Evolutionary conservation across 257 asterid species (phyloP).

Genomic region (Scutellaria minor): DNA sequence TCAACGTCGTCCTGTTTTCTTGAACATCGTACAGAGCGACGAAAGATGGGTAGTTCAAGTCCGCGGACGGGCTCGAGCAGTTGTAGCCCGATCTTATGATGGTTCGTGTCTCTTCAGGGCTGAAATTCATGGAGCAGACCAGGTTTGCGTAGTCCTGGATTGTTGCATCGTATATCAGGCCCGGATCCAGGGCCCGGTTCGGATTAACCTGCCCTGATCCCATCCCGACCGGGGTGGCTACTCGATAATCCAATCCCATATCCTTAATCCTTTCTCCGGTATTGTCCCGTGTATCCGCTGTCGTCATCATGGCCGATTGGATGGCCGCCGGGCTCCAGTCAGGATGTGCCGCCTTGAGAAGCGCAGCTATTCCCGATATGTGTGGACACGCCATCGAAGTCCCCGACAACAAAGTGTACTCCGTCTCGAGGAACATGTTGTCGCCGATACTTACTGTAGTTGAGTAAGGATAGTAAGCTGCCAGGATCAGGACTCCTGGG

Average conservation of each 20-base stretch:
- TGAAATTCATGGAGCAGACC: slow-evolving; percentile 47
- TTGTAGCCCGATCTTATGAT: slow-evolving; percentile 42
- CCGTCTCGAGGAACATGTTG: slow-evolving; percentile 31
- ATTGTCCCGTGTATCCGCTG: slow-evolving; percentile 41
- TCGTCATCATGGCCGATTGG: slow-evolving; percentile 51
- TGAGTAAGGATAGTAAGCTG: slow-evolving; percentile 35
- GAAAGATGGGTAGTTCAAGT: slow-evolving; percentile 51
- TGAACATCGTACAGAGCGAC: slow-evolving; percentile 30
- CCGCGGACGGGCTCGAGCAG: slow-evolving; percentile 44
- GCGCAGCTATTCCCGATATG: slow-evolving; percentile 49
- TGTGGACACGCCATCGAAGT: slow-evolving; percentile 61
- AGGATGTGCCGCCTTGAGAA: slow-evolving; percentile 45
- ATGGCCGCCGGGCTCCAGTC: slow-evolving; percentile 57
- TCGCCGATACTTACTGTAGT: slow-evolving; percentile 23
- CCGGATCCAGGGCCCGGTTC: slow-evolving; percentile 51
- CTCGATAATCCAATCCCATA: slow-evolving; percentile 8
- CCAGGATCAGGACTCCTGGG: slow-evolving; percentile 46
- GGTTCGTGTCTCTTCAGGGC: slow-evolving; percentile 32
- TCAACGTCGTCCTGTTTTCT: not conserved
- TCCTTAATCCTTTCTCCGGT: slow-evolving; percentile 40
- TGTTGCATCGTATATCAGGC: slow-evolving; percentile 44
- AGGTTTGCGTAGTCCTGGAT: slow-evolving; percentile 43
- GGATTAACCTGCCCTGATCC: slow-evolving; percentile 52
- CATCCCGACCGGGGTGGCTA: slow-evolving; percentile 44
- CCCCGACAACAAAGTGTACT: slow-evolving; percentile 40